These are phyloP conservation scores for Dothistroma pini DNA, from an alignment of 2,329 filamentous ascomycete species.

Conservation along the genomic window DNA sequence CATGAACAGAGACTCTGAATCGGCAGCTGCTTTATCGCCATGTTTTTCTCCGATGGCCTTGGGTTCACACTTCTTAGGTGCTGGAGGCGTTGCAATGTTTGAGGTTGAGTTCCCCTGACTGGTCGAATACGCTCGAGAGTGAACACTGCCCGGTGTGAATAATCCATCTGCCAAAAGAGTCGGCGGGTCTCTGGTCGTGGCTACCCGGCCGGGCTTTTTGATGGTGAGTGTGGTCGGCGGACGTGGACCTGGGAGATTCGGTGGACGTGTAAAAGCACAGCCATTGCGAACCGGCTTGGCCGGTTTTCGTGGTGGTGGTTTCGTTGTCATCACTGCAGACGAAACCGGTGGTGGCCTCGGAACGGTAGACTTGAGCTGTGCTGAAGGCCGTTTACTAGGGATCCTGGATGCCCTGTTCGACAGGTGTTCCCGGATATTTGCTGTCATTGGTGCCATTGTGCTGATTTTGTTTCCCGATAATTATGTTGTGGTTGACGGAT, in stretches of 20 bases:
- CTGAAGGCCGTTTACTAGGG: background rate
- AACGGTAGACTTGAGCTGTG: background rate
- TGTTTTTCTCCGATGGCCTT: too few relatives aligned
- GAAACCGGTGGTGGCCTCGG: background rate
- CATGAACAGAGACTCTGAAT: conserved; percentile 2
- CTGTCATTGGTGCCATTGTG: background rate
- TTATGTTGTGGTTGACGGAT: background rate
- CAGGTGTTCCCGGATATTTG: background rate
- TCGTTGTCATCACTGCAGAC: background rate
- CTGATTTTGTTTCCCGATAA: background rate
- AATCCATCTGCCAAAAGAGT: background rate
- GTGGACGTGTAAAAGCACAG: background rate
- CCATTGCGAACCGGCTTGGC: background rate
- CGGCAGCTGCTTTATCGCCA: background rate
- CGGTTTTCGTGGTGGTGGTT: background rate
- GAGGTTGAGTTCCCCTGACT: background rate
- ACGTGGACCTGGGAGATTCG: background rate
- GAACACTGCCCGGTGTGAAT: background rate
- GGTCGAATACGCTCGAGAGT: background rate
- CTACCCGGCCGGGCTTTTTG: background rate
- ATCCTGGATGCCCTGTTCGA: background rate
- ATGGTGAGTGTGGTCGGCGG: background rate
- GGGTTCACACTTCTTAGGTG: background rate
- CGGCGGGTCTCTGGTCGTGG: background rate
- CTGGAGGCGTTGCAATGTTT: background rate